Percentiles rank a stretch among this genome's conserved stretches.
These are phyloP conservation scores for Trichoderma parareesei DNA, from an alignment of 495 filamentous ascomycete species.

Conservation along the genomic window DNA sequence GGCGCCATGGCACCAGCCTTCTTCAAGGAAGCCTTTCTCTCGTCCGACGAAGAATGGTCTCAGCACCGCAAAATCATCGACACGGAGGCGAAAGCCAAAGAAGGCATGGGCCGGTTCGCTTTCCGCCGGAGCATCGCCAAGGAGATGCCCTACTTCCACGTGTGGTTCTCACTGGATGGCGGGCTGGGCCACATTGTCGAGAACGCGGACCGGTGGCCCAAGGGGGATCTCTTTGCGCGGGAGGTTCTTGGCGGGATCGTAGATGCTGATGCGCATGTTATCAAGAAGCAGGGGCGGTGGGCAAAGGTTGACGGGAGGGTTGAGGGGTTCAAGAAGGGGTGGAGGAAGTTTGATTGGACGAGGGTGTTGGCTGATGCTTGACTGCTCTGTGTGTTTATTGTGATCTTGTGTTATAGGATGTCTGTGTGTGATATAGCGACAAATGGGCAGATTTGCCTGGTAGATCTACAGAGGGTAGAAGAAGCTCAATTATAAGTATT, in stretches of 20 bases:
- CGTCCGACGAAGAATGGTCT: conserved; percentile 83
- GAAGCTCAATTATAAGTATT: too few species aligned
- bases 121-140: conserved; percentile 80
- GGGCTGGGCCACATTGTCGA: conserved; percentile 91
- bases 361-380: conserved; percentile 49
- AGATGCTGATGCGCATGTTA: conserved; percentile 70
- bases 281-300: conserved; percentile 91
- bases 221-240: conserved; percentile 85
- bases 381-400: not conserved
- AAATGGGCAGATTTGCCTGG: too few species aligned
- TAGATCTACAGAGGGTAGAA: too few species aligned
- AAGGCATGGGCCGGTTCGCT: conserved; percentile 67
- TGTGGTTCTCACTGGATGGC: conserved; percentile 90
- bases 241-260: conserved; percentile 93
- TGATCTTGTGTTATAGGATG: too few species aligned
- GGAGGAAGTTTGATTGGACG: conserved; percentile 97
- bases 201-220: conserved; percentile 79
- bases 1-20: conserved; percentile 89
- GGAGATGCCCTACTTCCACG: conserved; percentile 99
- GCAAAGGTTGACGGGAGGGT: conserved; percentile 51
- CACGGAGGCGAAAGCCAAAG: conserved; percentile 58
- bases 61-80: conserved; percentile 94
- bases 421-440: too few species aligned
- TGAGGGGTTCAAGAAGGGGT: conserved; percentile 72
- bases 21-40: conserved; percentile 89